Conservation (phyloP, 202 grass and related monocot species). For the Miscanthus sacchariflorus region DNA sequence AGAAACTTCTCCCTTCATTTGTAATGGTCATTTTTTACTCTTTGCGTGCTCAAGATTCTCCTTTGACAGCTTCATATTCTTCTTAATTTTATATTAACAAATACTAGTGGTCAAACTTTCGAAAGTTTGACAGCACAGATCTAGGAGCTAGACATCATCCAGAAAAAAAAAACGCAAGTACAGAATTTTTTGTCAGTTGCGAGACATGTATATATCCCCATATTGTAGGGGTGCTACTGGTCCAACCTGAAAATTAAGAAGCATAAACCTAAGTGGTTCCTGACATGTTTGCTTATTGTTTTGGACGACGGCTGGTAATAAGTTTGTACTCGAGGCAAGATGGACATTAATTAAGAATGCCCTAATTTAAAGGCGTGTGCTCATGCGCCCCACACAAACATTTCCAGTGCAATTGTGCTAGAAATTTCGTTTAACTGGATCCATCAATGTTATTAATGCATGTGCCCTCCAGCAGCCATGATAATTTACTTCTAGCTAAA, state of each 20-base stretch:
- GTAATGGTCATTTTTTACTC: background rate
- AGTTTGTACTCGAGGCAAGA: constrained; percentile 44
- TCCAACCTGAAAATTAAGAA: constrained; percentile 22
- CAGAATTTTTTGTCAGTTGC: background rate
- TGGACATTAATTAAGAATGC: constrained; percentile 57
- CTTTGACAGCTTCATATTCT: too few relatives aligned
- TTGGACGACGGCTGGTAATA: constrained; percentile 30
- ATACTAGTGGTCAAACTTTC: background rate
- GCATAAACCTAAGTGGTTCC: constrained; percentile 43
- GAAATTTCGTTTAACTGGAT: background rate
- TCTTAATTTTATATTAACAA: background rate
- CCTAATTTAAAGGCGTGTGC: constrained; percentile 20
- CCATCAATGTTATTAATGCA: background rate
- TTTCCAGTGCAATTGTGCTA: background rate
- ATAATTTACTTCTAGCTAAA: background rate
- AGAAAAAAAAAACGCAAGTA: too few relatives aligned
- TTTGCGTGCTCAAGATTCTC: background rate
- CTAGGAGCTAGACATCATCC: background rate
- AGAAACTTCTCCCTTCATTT: background rate
- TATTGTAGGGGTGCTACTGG: background rate
- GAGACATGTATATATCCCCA: background rate
- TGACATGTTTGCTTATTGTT: constrained; percentile 22
- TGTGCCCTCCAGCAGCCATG: background rate
- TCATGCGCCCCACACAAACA: constrained; percentile 28
- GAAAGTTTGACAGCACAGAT: background rate